phyloP scores from a whole-genome alignment of 2,329 filamentous ascomycete genomes.

The Talaromyces sp. region DNA sequence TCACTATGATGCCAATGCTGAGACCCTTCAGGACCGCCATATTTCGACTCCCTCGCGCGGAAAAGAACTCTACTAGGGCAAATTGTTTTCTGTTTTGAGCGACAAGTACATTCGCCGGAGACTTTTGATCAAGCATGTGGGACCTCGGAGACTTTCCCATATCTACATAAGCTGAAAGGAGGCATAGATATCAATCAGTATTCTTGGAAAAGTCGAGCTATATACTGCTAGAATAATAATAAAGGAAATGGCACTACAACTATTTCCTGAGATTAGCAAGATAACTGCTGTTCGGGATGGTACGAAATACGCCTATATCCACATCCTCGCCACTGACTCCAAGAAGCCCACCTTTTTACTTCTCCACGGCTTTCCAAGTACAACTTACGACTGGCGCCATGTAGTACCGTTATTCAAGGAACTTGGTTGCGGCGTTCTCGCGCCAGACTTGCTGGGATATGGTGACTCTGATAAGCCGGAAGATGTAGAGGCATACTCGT shows the following conservation, averaged over 20 bases:
- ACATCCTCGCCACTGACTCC: constrained; percentile 20
- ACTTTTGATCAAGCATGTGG: neutral
- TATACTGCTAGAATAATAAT: too few species aligned
- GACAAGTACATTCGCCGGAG: neutral
- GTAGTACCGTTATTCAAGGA: constrained; percentile 37
- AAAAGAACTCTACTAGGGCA: too few species aligned
- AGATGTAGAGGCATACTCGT: constrained; percentile 26
- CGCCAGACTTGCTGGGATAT: constrained; percentile 43
- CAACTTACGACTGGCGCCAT: constrained; percentile 44
- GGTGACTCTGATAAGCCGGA: constrained; percentile 34
- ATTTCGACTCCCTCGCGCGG: too few species aligned
- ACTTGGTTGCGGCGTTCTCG: constrained; percentile 44
- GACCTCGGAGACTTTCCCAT: neutral
- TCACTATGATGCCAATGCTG: too few species aligned
- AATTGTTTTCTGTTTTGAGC: neutral
- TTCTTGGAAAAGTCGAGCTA: too few species aligned
- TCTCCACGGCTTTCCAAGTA: constrained; percentile 51
- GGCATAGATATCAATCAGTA: neutral
- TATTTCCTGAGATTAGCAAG: constrained; percentile 10
- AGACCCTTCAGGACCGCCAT: too few species aligned
- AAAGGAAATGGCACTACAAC: constrained; percentile 9
- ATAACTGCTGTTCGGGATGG: constrained; percentile 8
- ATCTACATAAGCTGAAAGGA: neutral
- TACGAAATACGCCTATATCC: constrained; percentile 30
- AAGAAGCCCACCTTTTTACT: constrained; percentile 42